A percentile compares a stretch with the other conserved stretches of the same genome.
These are phyloP conservation scores for Solanum okadae DNA, from an alignment of 257 asterid species.

Conservation along the genomic window DNA sequence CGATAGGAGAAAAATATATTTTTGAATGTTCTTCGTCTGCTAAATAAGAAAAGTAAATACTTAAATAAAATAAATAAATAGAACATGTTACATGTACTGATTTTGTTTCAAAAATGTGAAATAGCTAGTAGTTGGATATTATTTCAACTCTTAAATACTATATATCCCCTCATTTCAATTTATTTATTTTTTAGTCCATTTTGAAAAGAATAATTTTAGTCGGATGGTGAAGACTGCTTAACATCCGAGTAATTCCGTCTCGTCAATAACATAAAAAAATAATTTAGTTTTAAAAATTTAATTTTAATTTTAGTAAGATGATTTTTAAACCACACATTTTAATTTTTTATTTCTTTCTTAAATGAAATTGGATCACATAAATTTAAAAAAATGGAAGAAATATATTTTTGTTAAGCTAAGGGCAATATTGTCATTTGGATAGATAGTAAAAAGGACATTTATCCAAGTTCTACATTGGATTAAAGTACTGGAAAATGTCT, in stretches of 20 bases:
- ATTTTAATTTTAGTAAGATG: too few relatives aligned
- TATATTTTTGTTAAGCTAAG: background rate
- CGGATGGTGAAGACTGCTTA: too few relatives aligned
- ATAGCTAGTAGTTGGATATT: background rate
- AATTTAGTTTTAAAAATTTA: too few relatives aligned
- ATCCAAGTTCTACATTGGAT: background rate
- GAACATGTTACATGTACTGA: background rate
- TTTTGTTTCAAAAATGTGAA: background rate
- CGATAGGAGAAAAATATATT: background rate
- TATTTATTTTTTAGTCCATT: too few relatives aligned
- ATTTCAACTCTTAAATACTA: background rate
- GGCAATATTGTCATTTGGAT: slow-evolving; percentile 19
- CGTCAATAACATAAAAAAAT: too few relatives aligned
- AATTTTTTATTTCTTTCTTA: background rate
- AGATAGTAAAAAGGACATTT: background rate
- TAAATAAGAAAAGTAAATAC: background rate
- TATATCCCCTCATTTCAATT: too few relatives aligned
- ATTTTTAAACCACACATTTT: background rate
- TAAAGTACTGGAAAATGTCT: slow-evolving; percentile 42
- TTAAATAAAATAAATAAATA: background rate
- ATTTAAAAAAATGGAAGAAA: background rate
- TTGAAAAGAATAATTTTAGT: too few relatives aligned
- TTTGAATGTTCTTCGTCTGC: background rate
- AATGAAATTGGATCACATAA: background rate
- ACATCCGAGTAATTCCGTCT: too few relatives aligned